Percentiles rank a stretch among this genome's conserved stretches.
Evolutionary conservation across 75 land plant species (phyloP).

Genomic region (Cunninghamia lanceolata): DNA sequence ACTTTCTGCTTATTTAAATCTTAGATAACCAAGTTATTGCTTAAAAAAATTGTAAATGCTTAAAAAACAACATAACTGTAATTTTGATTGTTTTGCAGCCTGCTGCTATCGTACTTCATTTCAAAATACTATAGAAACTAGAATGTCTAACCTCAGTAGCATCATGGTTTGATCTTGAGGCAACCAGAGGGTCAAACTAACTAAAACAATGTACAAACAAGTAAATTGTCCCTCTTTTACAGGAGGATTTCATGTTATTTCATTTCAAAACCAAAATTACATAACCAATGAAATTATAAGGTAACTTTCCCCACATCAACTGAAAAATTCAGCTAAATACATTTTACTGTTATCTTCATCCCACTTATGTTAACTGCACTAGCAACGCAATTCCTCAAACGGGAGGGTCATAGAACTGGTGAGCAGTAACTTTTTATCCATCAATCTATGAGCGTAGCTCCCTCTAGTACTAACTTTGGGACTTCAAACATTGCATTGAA

Average conservation of each 20-base stretch:
- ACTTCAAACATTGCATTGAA: neutral
- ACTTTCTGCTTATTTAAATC: too few species aligned
- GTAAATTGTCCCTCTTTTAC: neutral
- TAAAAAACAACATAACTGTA: neutral
- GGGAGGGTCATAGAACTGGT: neutral
- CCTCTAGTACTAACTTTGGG: neutral
- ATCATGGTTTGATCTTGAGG: neutral
- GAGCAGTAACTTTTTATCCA: neutral
- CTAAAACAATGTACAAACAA: neutral
- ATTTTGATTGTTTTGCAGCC: neutral
- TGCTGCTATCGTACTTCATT: neutral
- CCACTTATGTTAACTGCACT: neutral
- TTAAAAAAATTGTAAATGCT: too few species aligned
- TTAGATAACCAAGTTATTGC: too few species aligned
- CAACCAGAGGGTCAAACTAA: neutral
- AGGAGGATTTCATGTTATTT: neutral
- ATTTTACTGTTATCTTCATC: neutral
- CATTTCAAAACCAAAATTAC: neutral
- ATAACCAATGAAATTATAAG: neutral
- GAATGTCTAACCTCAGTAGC: neutral
- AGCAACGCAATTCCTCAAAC: neutral
- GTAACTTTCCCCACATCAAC: neutral
- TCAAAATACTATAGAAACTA: neutral
- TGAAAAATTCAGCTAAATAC: neutral
- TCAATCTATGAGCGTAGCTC: neutral